Base-by-base conservation (phyloP, 805 yeast genomes). In the Candida silvicultrix region DNA sequence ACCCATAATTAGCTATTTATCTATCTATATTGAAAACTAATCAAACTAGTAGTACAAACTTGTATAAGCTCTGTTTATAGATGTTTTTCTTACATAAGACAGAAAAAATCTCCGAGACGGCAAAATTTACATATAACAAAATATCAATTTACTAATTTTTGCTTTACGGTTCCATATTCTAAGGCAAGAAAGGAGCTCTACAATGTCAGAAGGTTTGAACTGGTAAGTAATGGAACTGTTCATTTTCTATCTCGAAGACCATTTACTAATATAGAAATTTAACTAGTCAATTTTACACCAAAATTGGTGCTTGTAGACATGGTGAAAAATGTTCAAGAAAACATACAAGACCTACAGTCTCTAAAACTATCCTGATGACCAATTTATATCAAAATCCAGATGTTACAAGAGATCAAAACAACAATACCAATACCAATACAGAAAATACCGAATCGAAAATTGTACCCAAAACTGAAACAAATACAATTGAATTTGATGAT, bases 261-360 rank as follows among this genome's bases (percentile, higher is more conserved):
- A 9, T 7, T 2, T 43, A 49, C 53, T 49, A 52, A 48, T 52
- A 18, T 10, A 4, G 4, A 6, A 14, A 10, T 14, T 8, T 22
- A n/a, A 6, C 14, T 20, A 77, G 83, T 52, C 69, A 78, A 35
- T 89, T 89, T 60, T 89, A 81, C 59, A 71, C 75, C 50, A 87
- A 84, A 60, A 86, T 89, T 28, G 98, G 98, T 0, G 95, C 96
- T 0, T 90, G 98, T 58, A 73, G 97, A 49, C 97, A 90, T 62
- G 97, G 97, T 0, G 89, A 83, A 48, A 83, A 83, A 55, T 90
- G 98, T 57, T 81, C 89, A 9, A 71, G 92, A 56, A 74, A 74
- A 46, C 90, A 89, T 62, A 70, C 75, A 19, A 75, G 75, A 54
- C 96, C 97, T 2, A 63, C 69, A 8, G 63, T 69, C 37, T 84